Evolutionary conservation across 331 rosid species (phyloP).

Genomic region (Pyracantha coccinea): DNA sequence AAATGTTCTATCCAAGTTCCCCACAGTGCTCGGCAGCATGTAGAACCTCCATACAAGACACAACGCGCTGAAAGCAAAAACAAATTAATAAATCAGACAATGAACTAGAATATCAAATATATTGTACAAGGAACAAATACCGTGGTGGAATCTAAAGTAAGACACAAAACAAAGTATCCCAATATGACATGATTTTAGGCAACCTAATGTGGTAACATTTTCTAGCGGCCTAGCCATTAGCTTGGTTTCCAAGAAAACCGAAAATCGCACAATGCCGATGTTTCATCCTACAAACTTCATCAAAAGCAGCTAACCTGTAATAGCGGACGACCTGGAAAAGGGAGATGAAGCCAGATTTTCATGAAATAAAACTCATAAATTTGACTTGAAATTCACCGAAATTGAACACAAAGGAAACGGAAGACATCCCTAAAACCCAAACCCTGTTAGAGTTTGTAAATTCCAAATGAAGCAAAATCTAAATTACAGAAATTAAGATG

Average conservation of each 20-base stretch:
- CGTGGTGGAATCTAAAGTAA: background rate
- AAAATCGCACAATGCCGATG: background rate
- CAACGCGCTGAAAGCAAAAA: background rate
- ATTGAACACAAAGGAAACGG: background rate
- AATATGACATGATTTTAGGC: background rate
- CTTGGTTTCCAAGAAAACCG: background rate
- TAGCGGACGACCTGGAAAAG: background rate
- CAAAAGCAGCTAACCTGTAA: background rate
- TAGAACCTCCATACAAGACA: constrained; percentile 7
- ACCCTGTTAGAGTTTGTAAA: background rate
- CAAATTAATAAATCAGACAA: background rate
- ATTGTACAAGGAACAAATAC: background rate
- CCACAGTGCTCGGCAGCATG: constrained; percentile 14
- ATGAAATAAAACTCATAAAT: background rate
- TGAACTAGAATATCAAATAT: background rate
- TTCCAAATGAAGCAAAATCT: background rate
- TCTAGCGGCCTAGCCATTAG: background rate
- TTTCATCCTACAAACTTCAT: background rate
- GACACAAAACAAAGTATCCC: background rate
- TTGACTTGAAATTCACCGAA: background rate
- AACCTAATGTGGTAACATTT: background rate
- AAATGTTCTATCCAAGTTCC: constrained; percentile 24
- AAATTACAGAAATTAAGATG: background rate
- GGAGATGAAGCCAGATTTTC: background rate
- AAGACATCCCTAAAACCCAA: background rate